Evolutionary conservation across 2,329 filamentous ascomycete genomes (phyloP), one percentile per base, ranked within the genome.

Genomic region (Aspergillus unguis): DNA sequence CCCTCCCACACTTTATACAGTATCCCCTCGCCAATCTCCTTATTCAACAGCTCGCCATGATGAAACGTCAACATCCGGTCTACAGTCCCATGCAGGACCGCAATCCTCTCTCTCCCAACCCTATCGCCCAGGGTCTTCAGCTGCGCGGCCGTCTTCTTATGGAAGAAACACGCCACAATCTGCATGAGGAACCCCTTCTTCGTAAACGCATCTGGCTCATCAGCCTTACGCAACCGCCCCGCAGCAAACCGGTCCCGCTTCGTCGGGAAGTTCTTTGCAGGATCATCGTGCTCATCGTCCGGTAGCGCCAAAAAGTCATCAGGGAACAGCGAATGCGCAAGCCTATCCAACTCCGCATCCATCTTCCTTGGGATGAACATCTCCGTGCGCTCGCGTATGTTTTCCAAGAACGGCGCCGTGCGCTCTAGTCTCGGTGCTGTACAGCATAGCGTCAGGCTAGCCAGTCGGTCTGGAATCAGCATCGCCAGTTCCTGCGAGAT

Each of bases 171-270:
- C 1, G 90, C 91, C 46, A 90, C 76, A 2, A 89, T 80, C 74
- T 96, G 91, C 60, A 88, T 76, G 31, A 94, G 66, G 68, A 94
- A 90, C 1, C 88, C 88, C 31, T 76, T 77, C 43, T 77, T 78
- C 3, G 81, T 82, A 67, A 90, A 92, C 5, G 76, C 75, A 1
- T 77, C 73, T 1, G 78, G 73, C 53, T 87, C 79, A 11, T 77
- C 72, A 17, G 87, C 80, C 75, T 95, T 95, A 64, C 76, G 77
- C 57, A 95, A 71, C 71, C 95, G 90, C 59, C 86, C 84, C 0
- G 91, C 90, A 27, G 87, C 85, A 65, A 91, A 92, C 4, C 91
- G 85, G 73, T 94, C 87, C 53, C 85, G 90, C 65, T 92, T 94
- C 48, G 79, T 89, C 4, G 80, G 80, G 68, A 94, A 95, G 6